A percentile compares a stretch with the other conserved stretches of the same genome.
These are phyloP conservation scores for Fimicolochytrium jonesii DNA, from an alignment of 192 early-diverging fungal genomes.

Conservation along the genomic window DNA sequence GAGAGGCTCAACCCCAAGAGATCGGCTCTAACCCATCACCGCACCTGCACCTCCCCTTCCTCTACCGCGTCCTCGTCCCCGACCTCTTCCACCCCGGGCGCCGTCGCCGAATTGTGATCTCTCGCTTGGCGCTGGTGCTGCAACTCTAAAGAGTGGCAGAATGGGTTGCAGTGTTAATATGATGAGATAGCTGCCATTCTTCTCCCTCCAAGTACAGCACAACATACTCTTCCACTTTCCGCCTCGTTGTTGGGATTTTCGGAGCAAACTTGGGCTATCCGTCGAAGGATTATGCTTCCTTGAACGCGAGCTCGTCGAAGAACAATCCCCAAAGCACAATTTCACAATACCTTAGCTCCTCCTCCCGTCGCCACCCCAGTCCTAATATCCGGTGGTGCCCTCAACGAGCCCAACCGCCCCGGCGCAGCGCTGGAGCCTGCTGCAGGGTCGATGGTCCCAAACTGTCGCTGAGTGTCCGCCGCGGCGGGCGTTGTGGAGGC, in stretches of 20 bases:
- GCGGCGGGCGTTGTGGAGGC: background rate
- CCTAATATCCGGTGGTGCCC: background rate
- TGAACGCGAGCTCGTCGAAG: background rate
- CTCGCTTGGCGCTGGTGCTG: background rate
- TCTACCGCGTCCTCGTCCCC: conserved; percentile 44
- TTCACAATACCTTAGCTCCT: background rate
- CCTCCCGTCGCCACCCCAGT: background rate
- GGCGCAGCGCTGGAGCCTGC: background rate
- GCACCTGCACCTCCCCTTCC: background rate
- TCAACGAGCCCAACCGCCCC: conserved; percentile 7
- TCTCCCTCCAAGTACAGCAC: too few species aligned
- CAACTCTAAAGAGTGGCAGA: background rate
- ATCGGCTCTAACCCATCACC: background rate
- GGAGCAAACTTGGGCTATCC: conserved; percentile 58
- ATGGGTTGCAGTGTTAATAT: background rate
- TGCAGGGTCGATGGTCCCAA: conserved; percentile 1
- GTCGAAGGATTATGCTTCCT: background rate
- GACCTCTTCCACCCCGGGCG: conserved; percentile 35
- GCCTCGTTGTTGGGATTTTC: conserved; percentile 42
- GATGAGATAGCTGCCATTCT: conserved; percentile 54
- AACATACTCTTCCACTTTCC: conserved; percentile 10
- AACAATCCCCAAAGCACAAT: background rate
- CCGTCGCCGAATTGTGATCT: conserved; percentile 17
- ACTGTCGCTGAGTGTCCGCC: conserved; percentile 1
- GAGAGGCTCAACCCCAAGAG: too few species aligned